These are phyloP conservation scores for Escovopsis sp. DNA, from an alignment of 2,329 filamentous ascomycete genomes.

Conservation along the genomic window DNA sequence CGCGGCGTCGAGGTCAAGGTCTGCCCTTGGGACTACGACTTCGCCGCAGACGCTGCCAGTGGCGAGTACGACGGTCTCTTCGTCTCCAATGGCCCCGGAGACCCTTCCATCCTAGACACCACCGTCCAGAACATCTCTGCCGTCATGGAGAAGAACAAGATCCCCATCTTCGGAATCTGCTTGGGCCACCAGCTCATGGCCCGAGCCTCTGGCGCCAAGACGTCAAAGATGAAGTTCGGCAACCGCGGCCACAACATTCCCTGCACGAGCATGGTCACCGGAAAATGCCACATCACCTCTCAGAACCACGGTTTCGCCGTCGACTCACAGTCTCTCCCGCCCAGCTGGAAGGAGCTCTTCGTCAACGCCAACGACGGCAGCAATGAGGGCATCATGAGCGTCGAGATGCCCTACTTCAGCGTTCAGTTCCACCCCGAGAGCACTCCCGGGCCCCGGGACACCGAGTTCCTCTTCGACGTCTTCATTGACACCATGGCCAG, in stretches of 20 bases:
- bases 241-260: slow-evolving; percentile 98
- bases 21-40: slow-evolving; percentile 92
- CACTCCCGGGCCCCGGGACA: slow-evolving; percentile 86
- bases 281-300: slow-evolving; percentile 96
- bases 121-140: slow-evolving; percentile 68
- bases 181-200: slow-evolving; percentile 88
- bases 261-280: slow-evolving; percentile 87
- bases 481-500: slow-evolving; percentile 76
- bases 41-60: slow-evolving; percentile 51
- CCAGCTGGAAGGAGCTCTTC: slow-evolving; percentile 84
- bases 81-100: slow-evolving; percentile 93
- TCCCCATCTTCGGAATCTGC: slow-evolving; percentile 91
- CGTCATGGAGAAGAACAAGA: slow-evolving; percentile 63
- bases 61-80: slow-evolving; percentile 93
- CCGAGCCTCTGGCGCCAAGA: slow-evolving; percentile 70
- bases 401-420: slow-evolving; percentile 80
- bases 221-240: slow-evolving; percentile 96
- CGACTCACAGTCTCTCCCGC: slow-evolving; percentile 57
- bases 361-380: slow-evolving; percentile 97
- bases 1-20: slow-evolving; percentile 89
- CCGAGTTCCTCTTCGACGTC: slow-evolving; percentile 92
- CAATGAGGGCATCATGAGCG: slow-evolving; percentile 93
- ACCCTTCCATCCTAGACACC: slow-evolving; percentile 68
- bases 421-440: slow-evolving; percentile 99
- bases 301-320: slow-evolving; percentile 98